Evolutionary conservation across 345 rosid genomes (phyloP).

Genomic region (Syzygium grande): DNA sequence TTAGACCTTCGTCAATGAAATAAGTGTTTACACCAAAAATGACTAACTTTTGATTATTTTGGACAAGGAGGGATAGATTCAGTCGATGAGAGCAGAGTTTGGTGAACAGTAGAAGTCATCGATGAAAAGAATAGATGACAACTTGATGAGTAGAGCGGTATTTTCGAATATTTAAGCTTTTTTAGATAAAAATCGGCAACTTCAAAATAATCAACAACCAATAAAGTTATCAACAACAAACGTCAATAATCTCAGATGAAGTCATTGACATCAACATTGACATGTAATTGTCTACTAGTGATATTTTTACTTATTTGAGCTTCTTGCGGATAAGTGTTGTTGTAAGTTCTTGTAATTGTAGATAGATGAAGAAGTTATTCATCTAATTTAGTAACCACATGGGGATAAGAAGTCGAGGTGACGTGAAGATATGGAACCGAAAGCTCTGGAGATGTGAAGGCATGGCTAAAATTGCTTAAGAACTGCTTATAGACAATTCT

Average conservation of each 20-base stretch:
- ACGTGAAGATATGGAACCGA: not conserved
- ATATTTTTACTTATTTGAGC: not conserved
- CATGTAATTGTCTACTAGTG: not conserved
- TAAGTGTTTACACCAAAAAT: no score
- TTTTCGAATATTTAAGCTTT: not conserved
- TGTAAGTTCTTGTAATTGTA: not conserved
- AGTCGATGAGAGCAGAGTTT: fast-evolving
- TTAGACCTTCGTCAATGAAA: not conserved
- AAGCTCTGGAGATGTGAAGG: fast-evolving
- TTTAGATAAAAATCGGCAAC: not conserved
- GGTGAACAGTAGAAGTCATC: not conserved
- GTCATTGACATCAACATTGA: not conserved
- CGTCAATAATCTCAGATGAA: no score
- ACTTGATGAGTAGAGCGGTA: not conserved
- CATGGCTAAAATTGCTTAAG: not conserved
- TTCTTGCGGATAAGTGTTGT: not conserved
- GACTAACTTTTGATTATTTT: no score
- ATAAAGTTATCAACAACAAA: not conserved
- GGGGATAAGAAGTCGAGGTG: not conserved
- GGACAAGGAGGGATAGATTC: no score
- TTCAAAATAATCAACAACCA: not conserved
- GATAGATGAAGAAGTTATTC: not conserved
- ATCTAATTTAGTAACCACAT: not conserved
- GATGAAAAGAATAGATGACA: fast-evolving
- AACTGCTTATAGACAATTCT: fast-evolving